Evolutionary conservation across 2,329 filamentous ascomycete species (phyloP).

Genomic region (Neonectria sp.): DNA sequence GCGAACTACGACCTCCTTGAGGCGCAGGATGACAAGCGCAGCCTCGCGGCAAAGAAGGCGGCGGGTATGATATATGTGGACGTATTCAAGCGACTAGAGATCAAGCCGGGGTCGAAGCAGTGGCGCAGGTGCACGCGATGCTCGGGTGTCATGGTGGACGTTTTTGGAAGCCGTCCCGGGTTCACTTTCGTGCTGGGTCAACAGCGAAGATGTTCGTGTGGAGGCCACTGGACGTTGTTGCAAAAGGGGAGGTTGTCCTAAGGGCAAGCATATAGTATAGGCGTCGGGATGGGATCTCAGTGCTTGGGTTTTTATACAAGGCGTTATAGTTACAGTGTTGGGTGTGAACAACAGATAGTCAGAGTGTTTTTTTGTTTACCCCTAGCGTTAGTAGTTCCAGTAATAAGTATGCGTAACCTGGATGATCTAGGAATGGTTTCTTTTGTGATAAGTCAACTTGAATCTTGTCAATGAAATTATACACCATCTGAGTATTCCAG

Average conservation of each 20-base stretch:
- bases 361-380: background rate
- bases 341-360: background rate
- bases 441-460: background rate
- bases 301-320: constrained; percentile 1
- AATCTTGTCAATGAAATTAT: background rate
- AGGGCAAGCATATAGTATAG: constrained; percentile 16
- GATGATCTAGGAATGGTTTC: background rate
- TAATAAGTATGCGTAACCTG: background rate
- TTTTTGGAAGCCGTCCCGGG: constrained; percentile 62
- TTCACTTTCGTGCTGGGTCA: constrained; percentile 69
- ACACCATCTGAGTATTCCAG: background rate
- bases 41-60: constrained; percentile 57
- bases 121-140: constrained; percentile 68
- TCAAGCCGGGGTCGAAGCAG: constrained; percentile 52
- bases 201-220: constrained; percentile 69
- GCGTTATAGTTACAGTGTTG: constrained; percentile 11
- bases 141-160: constrained; percentile 76
- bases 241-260: constrained; percentile 49
- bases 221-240: constrained; percentile 67
- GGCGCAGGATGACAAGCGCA: constrained; percentile 70
- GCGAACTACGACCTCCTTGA: constrained; percentile 80
- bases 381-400: background rate
- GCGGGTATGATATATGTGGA: constrained; percentile 62
- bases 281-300: background rate
- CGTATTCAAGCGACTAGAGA: constrained; percentile 72